Percentiles rank a stretch among this genome's conserved stretches.
Evolutionary conservation across 2,329 filamentous ascomycete genomes (phyloP).

Genomic region (Nothopassalora personata): DNA sequence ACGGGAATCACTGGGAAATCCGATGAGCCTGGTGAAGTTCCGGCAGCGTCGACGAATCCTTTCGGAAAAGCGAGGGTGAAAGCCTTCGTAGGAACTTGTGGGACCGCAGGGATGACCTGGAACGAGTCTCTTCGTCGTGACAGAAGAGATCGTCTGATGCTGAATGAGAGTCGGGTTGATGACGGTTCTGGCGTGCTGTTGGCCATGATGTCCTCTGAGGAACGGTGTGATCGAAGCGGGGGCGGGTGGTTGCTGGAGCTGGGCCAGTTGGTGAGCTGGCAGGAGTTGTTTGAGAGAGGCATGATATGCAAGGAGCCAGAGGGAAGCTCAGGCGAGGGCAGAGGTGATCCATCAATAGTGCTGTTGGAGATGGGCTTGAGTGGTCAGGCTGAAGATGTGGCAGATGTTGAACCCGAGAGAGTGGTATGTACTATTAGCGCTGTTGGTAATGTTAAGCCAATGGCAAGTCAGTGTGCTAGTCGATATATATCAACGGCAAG

Average conservation of each 20-base stretch:
- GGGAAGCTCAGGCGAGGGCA: constrained; percentile 28
- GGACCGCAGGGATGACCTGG: constrained; percentile 3
- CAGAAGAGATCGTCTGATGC: constrained; percentile 13
- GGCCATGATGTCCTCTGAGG: constrained; percentile 18
- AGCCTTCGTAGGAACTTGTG: constrained; percentile 7
- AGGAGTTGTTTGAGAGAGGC: constrained; percentile 22
- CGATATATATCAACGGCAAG: not conserved
- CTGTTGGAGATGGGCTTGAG: not conserved
- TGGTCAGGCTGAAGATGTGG: not conserved
- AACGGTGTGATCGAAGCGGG: constrained; percentile 16
- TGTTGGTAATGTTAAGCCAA: not conserved
- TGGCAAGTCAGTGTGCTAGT: not conserved
- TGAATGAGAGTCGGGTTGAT: constrained; percentile 3
- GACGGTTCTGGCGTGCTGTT: not conserved
- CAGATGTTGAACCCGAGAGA: constrained; percentile 1
- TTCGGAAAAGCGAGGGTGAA: constrained; percentile 9
- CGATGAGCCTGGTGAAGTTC: constrained; percentile 3
- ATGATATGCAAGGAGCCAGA: constrained; percentile 28
- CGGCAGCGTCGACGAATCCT: constrained; percentile 22
- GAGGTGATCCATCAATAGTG: constrained; percentile 28
- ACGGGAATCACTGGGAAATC: constrained; percentile 5
- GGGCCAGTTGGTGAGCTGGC: constrained; percentile 4
- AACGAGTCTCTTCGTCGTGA: constrained; percentile 2
- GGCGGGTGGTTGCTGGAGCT: constrained; percentile 9
- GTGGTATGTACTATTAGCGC: not conserved